These are phyloP conservation scores for Pseudocercospora cruenta DNA, from an alignment of 2,329 filamentous ascomycete genomes.

Conservation along the genomic window DNA sequence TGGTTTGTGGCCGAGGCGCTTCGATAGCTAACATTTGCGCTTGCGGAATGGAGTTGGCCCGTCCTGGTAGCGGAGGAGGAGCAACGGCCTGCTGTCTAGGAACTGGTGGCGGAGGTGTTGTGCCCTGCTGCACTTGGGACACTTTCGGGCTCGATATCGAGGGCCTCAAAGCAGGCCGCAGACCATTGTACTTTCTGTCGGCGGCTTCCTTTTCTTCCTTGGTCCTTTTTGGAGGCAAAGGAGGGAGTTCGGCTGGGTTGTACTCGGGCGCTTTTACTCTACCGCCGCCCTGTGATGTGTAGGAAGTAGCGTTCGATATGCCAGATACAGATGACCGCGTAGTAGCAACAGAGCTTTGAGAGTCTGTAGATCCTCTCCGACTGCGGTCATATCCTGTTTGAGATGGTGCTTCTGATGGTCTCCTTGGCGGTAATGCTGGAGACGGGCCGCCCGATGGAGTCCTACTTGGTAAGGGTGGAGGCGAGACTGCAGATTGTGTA, in stretches of 20 bases:
- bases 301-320: conserved; percentile 45
- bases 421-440: conserved; percentile 50
- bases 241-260: conserved; percentile 58
- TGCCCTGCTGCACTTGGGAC: conserved; percentile 29
- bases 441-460: conserved; percentile 36
- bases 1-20: conserved; percentile 33
- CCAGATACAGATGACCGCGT: conserved; percentile 54
- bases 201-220: conserved; percentile 45
- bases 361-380: conserved; percentile 53
- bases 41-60: background rate
- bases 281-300: conserved; percentile 31
- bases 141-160: conserved; percentile 30
- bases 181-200: conserved; percentile 28
- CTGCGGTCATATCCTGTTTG: conserved; percentile 33
- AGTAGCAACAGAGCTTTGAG: conserved; percentile 55
- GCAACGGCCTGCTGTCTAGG: conserved; percentile 19
- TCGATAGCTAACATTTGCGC: conserved; percentile 19
- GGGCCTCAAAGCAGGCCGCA: conserved; percentile 26
- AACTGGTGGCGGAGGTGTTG: conserved; percentile 30
- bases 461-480: conserved; percentile 55
- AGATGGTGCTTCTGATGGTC: conserved; percentile 44
- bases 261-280: conserved; percentile 55
- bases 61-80: conserved; percentile 17
- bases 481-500: conserved; percentile 38
- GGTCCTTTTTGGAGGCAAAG: conserved; percentile 56